Evolutionary conservation across 306 rosid species (phyloP).

Genomic region (Ochetophila trinervis): DNA sequence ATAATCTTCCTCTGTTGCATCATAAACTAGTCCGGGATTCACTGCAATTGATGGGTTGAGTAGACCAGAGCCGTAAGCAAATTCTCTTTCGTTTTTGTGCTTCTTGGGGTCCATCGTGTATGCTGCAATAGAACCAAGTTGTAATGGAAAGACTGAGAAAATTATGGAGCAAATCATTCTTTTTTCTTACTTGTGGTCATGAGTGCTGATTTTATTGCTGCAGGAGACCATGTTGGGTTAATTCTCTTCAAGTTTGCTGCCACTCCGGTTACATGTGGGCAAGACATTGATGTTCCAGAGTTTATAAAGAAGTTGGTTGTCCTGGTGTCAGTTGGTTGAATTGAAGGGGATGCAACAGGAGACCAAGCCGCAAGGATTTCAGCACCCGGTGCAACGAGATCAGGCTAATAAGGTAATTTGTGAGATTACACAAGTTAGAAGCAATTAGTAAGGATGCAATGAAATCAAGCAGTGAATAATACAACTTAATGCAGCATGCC

Average conservation of each 20-base stretch:
- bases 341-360: not conserved
- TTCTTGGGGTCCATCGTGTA: conserved; percentile 4
- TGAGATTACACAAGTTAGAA: conserved; percentile 1
- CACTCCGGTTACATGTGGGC: conserved; percentile 30
- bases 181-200: conserved; percentile 26
- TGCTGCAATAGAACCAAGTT: conserved; percentile 7
- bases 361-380: conserved; percentile 27
- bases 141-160: not conserved
- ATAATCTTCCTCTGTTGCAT: conserved; percentile 18
- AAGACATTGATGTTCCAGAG: conserved; percentile 32
- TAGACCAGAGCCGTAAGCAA: conserved; percentile 26
- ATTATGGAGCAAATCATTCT: not conserved
- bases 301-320: conserved; percentile 3
- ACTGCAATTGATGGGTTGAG: conserved; percentile 29
- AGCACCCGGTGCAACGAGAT: conserved; percentile 24
- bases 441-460: not conserved
- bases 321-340: not conserved
- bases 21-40: conserved; percentile 27
- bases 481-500: conserved; percentile 9
- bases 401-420: conserved; percentile 15
- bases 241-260: conserved; percentile 35
- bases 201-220: conserved; percentile 42
- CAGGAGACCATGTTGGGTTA: conserved; percentile 37
- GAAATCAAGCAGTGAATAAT: not conserved
- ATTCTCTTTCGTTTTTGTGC: conserved; percentile 18